Conservation (phyloP, 2,329 filamentous ascomycete genomes). For the Xylariaceae sp. region DNA sequence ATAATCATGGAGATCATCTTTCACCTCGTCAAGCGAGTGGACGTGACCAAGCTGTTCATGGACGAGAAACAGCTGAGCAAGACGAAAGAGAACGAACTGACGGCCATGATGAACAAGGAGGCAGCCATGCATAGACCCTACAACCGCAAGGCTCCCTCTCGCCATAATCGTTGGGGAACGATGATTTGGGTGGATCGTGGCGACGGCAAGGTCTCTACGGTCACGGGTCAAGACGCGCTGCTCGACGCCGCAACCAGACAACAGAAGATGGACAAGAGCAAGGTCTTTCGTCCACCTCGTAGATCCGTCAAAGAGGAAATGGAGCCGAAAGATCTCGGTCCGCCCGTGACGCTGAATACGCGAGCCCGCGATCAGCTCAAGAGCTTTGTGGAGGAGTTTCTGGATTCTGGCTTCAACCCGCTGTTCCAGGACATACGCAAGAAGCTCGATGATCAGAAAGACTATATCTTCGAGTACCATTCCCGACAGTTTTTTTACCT, state of each 20-base stretch:
- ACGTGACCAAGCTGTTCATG: slow-evolving; percentile 80
- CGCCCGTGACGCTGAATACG: slow-evolving; percentile 62
- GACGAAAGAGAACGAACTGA: slow-evolving; percentile 67
- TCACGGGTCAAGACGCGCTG: slow-evolving; percentile 84
- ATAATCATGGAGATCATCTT: slow-evolving; percentile 89
- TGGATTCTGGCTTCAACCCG: slow-evolving; percentile 94
- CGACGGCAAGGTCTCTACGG: slow-evolving; percentile 74
- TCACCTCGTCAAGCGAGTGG: slow-evolving; percentile 84
- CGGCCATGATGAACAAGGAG: slow-evolving; percentile 72
- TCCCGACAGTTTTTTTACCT: slow-evolving; percentile 86
- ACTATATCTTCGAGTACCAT: slow-evolving; percentile 73
- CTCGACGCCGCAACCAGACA: slow-evolving; percentile 66
- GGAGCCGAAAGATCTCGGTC: slow-evolving; percentile 70
- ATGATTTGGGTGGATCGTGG: slow-evolving; percentile 96
- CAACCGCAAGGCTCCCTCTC: slow-evolving; percentile 70
- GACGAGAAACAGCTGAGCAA: slow-evolving; percentile 65
- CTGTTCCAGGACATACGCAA: slow-evolving; percentile 79
- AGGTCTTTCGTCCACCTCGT: slow-evolving; percentile 82
- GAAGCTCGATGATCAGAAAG: slow-evolving; percentile 82
- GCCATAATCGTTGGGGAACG: slow-evolving; percentile 91
- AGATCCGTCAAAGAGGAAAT: slow-evolving; percentile 55
- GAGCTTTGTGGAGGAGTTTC: slow-evolving; percentile 82
- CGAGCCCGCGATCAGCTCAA: slow-evolving; percentile 72
- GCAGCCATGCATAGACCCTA: slow-evolving; percentile 74
- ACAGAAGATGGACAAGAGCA: slow-evolving; percentile 83